phyloP scores from a whole-genome alignment of 106 monocot genomes.

The Phalaenopsis equestris region DNA sequence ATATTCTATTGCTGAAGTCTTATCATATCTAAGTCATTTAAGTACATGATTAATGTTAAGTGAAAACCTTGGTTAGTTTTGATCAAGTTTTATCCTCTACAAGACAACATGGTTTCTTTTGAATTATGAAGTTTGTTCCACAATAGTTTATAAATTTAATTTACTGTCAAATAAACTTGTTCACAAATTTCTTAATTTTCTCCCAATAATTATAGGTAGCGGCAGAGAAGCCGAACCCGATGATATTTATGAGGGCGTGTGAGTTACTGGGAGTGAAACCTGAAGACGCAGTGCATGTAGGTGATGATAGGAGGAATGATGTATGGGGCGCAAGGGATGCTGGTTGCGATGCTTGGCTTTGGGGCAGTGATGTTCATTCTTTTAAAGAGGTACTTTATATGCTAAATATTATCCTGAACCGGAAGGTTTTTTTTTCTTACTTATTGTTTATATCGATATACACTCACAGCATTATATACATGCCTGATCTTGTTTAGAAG shows the following conservation, averaged over 20 bases:
- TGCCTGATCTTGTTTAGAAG: too few relatives aligned
- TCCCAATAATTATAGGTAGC: constrained; percentile 47
- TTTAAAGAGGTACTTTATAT: constrained; percentile 72
- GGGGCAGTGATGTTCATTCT: constrained; percentile 89
- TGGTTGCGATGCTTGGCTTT: constrained; percentile 99
- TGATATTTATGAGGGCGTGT: constrained; percentile 92
- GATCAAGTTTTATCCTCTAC: neutral
- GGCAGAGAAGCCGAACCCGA: constrained; percentile 97
- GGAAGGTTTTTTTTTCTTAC: neutral
- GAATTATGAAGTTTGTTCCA: neutral
- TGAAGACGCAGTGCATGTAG: constrained; percentile 92
- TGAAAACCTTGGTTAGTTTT: neutral
- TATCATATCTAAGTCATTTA: neutral
- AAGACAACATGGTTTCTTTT: neutral
- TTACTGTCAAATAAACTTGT: neutral
- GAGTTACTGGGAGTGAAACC: constrained; percentile 85
- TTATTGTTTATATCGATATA: too few relatives aligned
- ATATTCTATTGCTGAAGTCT: too few relatives aligned
- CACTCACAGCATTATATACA: too few relatives aligned
- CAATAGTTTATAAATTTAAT: neutral
- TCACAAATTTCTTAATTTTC: neutral
- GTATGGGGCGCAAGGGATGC: constrained; percentile 97
- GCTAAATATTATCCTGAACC: neutral
- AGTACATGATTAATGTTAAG: neutral
- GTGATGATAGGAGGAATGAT: constrained; percentile 95